phyloP scores from a whole-genome alignment of 2,329 filamentous ascomycete genomes.

The Penicillium sp. region DNA sequence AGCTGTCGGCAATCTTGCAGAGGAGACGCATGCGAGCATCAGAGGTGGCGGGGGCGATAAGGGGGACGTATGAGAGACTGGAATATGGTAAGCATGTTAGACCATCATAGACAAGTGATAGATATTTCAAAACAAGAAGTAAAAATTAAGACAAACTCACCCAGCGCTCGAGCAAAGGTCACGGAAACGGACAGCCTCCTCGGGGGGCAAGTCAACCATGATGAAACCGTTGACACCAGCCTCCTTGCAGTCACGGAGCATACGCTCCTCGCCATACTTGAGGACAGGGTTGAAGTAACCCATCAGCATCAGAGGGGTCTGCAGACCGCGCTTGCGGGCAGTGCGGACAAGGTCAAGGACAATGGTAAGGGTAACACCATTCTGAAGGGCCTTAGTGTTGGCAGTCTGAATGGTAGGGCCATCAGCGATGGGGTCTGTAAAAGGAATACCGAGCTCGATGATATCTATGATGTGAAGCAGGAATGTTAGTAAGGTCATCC shows the following conservation, averaged over 20 bases:
- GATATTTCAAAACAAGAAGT: background rate
- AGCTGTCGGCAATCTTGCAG: slow-evolving; percentile 94
- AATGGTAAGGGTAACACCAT: slow-evolving; percentile 79
- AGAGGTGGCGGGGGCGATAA: slow-evolving; percentile 91
- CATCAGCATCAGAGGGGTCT: slow-evolving; percentile 86
- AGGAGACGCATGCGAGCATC: slow-evolving; percentile 92
- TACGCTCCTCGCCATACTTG: slow-evolving; percentile 86
- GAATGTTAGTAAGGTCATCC: slow-evolving; percentile 5
- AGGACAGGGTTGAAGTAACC: slow-evolving; percentile 98
- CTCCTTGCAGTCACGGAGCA: slow-evolving; percentile 78
- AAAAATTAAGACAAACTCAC: slow-evolving; percentile 19
- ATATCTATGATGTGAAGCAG: slow-evolving; percentile 60
- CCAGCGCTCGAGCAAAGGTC: slow-evolving; percentile 35
- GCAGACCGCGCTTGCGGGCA: slow-evolving; percentile 73
- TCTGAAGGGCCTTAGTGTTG: slow-evolving; percentile 84
- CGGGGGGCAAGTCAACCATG: slow-evolving; percentile 89
- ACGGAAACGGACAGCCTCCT: slow-evolving; percentile 79
- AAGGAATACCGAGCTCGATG: slow-evolving; percentile 92
- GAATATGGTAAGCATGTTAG: background rate
- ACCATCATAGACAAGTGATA: background rate
- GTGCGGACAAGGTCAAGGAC: slow-evolving; percentile 81
- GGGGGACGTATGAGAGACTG: slow-evolving; percentile 89
- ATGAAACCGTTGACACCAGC: slow-evolving; percentile 95
- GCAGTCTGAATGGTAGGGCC: slow-evolving; percentile 94
- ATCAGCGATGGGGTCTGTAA: slow-evolving; percentile 97